These are phyloP conservation scores for Casaregolazyma suthepensis DNA, from an alignment of 1,139 yeast species.

Conservation along the genomic window DNA sequence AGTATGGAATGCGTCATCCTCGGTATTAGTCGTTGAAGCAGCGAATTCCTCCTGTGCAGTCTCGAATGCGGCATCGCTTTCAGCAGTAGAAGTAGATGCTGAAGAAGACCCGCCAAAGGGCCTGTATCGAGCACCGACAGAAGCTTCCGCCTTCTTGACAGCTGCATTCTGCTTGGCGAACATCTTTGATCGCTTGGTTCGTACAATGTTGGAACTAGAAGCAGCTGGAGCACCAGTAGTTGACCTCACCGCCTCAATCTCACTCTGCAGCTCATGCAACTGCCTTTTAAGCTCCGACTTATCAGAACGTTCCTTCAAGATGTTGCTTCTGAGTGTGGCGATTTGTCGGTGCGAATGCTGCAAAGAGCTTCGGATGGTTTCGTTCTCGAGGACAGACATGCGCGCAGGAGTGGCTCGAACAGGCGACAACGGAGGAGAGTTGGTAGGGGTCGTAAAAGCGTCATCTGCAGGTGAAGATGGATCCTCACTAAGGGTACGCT, in stretches of 20 bases:
- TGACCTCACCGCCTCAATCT: slow-evolving; percentile 13
- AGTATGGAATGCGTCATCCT: slow-evolving; percentile 31
- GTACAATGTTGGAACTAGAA: slow-evolving; percentile 9
- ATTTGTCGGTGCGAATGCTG: slow-evolving; percentile 52
- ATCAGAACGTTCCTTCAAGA: slow-evolving; percentile 33
- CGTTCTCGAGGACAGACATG: slow-evolving; percentile 54
- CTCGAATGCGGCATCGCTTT: slow-evolving; percentile 30
- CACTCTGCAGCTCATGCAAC: slow-evolving; percentile 24
- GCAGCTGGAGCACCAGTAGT: slow-evolving; percentile 6
- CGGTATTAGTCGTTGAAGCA: slow-evolving; percentile 24
- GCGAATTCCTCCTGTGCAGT: slow-evolving; percentile 28
- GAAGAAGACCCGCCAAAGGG: slow-evolving; percentile 10
- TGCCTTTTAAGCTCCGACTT: slow-evolving; percentile 30
- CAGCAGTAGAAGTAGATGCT: slow-evolving; percentile 16
- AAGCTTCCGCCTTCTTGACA: slow-evolving; percentile 3
- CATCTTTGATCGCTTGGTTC: slow-evolving; percentile 18
- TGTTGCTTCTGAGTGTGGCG: slow-evolving; percentile 24
- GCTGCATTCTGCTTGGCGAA: slow-evolving; percentile 12
- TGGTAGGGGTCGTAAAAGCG: slow-evolving; percentile 27
- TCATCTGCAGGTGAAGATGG: slow-evolving; percentile 26
- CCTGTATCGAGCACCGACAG: slow-evolving; percentile 7
- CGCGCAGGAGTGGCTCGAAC: slow-evolving; percentile 43
- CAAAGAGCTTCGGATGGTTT: slow-evolving; percentile 61
- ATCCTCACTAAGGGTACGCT: slow-evolving; percentile 1
- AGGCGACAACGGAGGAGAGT: slow-evolving; percentile 39